These are phyloP conservation scores for Beauveria medogensis DNA, from an alignment of 2,329 filamentous ascomycete species.

Conservation along the genomic window DNA sequence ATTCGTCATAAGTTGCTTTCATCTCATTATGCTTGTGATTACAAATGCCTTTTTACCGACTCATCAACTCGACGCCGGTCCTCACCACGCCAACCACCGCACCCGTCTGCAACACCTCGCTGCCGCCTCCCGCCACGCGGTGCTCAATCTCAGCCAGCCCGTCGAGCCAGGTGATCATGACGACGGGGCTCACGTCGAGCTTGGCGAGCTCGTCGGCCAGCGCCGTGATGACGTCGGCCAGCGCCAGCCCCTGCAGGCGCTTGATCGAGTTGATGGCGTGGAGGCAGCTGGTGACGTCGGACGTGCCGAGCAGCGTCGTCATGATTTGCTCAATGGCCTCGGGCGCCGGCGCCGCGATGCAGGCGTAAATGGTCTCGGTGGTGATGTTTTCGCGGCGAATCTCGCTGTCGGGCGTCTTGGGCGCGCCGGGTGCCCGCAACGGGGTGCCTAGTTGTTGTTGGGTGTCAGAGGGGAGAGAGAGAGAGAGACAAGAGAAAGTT, in stretches of 20 bases:
- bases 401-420: conserved; percentile 53
- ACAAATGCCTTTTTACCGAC: conserved; percentile 17
- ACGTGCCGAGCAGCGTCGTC: conserved; percentile 71
- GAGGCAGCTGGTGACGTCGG: conserved; percentile 83
- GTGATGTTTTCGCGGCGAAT: conserved; percentile 72
- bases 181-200: conserved; percentile 77
- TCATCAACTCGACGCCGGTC: conserved; percentile 69
- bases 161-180: conserved; percentile 85
- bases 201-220: conserved; percentile 74
- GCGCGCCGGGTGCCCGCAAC: conserved; percentile 50
- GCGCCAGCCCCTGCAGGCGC: conserved; percentile 71
- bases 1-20: not conserved
- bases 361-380: conserved; percentile 93
- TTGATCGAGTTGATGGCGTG: conserved; percentile 85
- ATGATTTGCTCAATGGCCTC: conserved; percentile 80
- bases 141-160: conserved; percentile 91
- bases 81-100: conserved; percentile 85
- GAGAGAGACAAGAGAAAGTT: not conserved
- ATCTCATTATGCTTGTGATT: not conserved
- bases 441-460: conserved; percentile 48
- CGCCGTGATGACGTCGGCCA: conserved; percentile 89
- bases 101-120: conserved; percentile 83
- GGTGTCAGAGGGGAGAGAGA: not conserved
- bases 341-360: conserved; percentile 90
- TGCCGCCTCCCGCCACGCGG: conserved; percentile 77